Conservation (phyloP, 768 basidiomycete species). For the Neoboletus subvelutipes region DNA sequence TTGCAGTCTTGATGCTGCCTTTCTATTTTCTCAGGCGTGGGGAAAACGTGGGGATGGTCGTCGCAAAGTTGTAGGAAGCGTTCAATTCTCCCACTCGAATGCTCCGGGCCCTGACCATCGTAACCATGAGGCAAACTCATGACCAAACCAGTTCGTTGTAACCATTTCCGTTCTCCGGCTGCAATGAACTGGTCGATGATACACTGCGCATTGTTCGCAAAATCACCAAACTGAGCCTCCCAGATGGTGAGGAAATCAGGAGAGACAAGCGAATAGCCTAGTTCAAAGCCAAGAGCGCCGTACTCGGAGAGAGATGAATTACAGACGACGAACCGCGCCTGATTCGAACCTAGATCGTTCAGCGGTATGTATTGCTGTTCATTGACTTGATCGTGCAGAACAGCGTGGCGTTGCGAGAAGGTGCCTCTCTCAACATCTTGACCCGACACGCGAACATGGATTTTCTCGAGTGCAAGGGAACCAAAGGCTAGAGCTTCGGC, state of each 20-base stretch:
- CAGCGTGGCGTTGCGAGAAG: constrained; percentile 97
- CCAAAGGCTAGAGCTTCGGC: constrained; percentile 98
- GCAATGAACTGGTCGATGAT: constrained; percentile 99
- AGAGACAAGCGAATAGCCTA: constrained; percentile 97
- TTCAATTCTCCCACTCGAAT: constrained; percentile 93
- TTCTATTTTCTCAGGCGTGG: constrained; percentile 84
- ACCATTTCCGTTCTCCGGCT: constrained; percentile 96
- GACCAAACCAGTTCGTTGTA: constrained; percentile 89
- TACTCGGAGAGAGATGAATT: constrained; percentile 97
- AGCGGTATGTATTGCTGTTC: constrained; percentile 89
- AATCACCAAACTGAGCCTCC: constrained; percentile 99
- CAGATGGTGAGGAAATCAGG: constrained; percentile 91
- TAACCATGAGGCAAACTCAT: constrained; percentile 92
- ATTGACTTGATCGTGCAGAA: constrained; percentile 93
- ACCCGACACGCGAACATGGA: constrained; percentile 92
- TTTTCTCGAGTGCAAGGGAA: constrained; percentile 87
- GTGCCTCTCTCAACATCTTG: constrained; percentile 99
- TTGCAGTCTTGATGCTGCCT: constrained; percentile 99
- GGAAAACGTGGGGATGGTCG: constrained; percentile 92
- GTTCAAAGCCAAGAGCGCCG: constrained; percentile 93
- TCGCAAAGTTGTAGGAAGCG: constrained; percentile 97
- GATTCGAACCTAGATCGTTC: constrained; percentile 82
- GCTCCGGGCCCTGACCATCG: constrained; percentile 98
- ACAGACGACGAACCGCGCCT: constrained; percentile 92
- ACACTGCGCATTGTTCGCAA: constrained; percentile 95